Percentiles rank a stretch among this genome's conserved stretches.
Evolutionary conservation across 768 basidiomycete species (phyloP).

Genomic region (Paxillus involutus): DNA sequence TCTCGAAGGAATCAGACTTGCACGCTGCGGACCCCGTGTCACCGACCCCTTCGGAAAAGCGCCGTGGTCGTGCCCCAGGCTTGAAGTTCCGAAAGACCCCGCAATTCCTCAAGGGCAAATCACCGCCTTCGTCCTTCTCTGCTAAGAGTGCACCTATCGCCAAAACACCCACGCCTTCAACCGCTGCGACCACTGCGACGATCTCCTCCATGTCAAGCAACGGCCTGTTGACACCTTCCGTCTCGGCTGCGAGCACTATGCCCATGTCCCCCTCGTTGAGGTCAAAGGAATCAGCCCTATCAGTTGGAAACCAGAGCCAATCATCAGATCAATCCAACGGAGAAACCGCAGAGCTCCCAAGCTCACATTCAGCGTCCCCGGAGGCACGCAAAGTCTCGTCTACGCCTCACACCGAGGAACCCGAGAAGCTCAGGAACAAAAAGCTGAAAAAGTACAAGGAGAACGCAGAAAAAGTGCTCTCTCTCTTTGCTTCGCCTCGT

Average conservation of each 20-base stretch:
- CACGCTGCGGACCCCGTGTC: constrained; percentile 39
- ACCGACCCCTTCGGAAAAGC: constrained; percentile 48
- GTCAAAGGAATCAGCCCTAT: constrained; percentile 77
- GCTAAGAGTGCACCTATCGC: constrained; percentile 27
- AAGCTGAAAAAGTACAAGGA: constrained; percentile 87
- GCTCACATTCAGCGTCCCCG: constrained; percentile 25
- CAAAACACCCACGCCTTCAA: constrained; percentile 44
- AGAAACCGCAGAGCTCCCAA: constrained; percentile 31
- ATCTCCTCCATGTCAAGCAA: constrained; percentile 40
- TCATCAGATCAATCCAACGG: constrained; percentile 74
- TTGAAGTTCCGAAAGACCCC: constrained; percentile 74
- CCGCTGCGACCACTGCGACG: constrained; percentile 37
- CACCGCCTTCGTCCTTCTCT: constrained; percentile 47
- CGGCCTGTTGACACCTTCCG: constrained; percentile 62
- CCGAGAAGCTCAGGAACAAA: constrained; percentile 67
- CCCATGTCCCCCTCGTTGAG: constrained; percentile 67
- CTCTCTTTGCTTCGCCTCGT: constrained; percentile 75
- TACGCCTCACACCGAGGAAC: constrained; percentile 37
- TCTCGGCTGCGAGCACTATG: constrained; percentile 48
- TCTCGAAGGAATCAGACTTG: constrained; percentile 54
- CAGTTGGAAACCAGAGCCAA: constrained; percentile 67
- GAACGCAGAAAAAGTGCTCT: constrained; percentile 82
- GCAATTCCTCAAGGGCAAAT: constrained; percentile 73
- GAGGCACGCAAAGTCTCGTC: constrained; percentile 31
- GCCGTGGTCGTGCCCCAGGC: constrained; percentile 67